Percentiles rank a stretch among this genome's conserved stretches.
Evolutionary conservation across 345 rosid species (phyloP).

Genomic region (Camelina sativa): DNA sequence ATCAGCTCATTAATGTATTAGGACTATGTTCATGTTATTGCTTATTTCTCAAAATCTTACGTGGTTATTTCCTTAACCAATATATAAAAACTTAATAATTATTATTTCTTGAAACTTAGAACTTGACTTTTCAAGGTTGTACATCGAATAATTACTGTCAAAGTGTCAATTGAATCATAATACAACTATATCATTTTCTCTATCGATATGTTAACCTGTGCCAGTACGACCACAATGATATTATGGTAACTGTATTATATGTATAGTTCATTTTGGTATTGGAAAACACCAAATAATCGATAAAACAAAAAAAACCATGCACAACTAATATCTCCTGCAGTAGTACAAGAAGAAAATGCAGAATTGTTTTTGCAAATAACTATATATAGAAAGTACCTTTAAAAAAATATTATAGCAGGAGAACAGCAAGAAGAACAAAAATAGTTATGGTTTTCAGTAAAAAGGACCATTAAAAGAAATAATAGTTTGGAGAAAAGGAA

Average conservation of each 20-base stretch:
- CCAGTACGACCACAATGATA: neutral
- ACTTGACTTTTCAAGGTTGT: neutral
- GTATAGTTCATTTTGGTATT: slow-evolving; percentile 2
- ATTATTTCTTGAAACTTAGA: neutral
- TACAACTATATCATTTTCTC: neutral
- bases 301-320: neutral
- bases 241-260: neutral
- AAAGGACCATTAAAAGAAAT: slow-evolving; percentile 26
- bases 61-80: neutral
- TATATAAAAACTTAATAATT: no score
- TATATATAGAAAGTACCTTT: neutral
- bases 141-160: neutral
- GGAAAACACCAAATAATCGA: neutral
- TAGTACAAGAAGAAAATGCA: neutral
- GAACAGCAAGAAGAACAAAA: slow-evolving; percentile 21
- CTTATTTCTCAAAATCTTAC: neutral
- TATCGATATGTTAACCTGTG: neutral
- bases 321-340: neutral
- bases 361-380: neutral
- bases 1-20: neutral
- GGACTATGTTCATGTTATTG: neutral
- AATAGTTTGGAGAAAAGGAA: slow-evolving; percentile 14
- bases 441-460: slow-evolving; percentile 8
- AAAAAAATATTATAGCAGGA: neutral
- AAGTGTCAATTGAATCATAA: neutral